Evolutionary conservation across 1,284 basidiomycete genomes (phyloP), one percentile per base, ranked within the genome.

Genomic region (Agaricales sp.): DNA sequence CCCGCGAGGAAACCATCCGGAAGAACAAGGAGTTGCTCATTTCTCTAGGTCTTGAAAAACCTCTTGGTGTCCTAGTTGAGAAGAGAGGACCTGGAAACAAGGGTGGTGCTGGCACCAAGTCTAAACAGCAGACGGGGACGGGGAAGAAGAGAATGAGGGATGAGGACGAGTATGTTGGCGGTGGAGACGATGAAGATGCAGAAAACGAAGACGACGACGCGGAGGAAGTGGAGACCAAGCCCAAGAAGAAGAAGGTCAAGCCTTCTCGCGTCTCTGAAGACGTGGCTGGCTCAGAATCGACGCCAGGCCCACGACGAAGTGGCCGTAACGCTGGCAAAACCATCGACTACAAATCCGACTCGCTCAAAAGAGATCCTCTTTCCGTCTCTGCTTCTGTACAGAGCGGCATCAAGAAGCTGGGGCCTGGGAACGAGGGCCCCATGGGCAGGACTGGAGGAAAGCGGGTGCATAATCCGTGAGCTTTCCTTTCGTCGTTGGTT

Each of bases 391-490:
- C 68, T 21, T 63, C 64, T 49, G 60, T 65, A 56, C 58, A 66
- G 50, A 61, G 60, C 46, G 67, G 67, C 12, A 58, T 67, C n/a
- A 62, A 59, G 52, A 35, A 35, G 30, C 30, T 8, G 30, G 30
- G 30, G 4, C 54, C 59, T 8, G 65, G 66, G 50, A 69, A 65
- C 18, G 57, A 55, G 37, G 73, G 68, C 1, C 60, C 66, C 3
- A 51, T 68, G 25, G 70, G 70, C 4, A 59, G 65, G 25, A 60
- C 65, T 46, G 67, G 67, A 0, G 64, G 50, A 18, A 45, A 59
- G 50, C 67, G 86, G 41, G 63, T 59, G 16, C 69, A 87, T 51
- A 64, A 86, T 55, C 85, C 87, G 86, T 88, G 55, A 59, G 79
- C 63, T 13, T n/a, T 19, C n/a, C 24, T 14, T 25, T 24, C 3